Evolutionary conservation across 441 rosid genomes (phyloP).

Genomic region (Melastoma candidum): DNA sequence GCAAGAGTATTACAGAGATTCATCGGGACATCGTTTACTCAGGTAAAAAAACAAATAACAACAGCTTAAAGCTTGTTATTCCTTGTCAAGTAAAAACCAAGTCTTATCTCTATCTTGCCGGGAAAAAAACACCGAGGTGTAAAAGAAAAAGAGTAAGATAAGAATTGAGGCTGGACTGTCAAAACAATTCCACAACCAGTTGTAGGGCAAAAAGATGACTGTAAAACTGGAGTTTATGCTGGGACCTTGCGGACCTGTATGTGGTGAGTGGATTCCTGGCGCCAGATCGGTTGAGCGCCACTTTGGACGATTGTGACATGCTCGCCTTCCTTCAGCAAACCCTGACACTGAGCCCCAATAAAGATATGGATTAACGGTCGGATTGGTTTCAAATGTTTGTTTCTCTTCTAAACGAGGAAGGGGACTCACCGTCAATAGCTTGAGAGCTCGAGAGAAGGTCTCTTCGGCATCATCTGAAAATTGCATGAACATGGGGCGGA

Average conservation of each 20-base stretch:
- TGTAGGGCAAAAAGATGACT: too few species aligned
- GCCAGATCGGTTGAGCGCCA: constrained; percentile 94
- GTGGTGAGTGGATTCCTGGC: constrained; percentile 80
- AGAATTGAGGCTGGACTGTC: too few species aligned
- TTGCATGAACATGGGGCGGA: constrained; percentile 73
- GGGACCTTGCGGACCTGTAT: constrained; percentile 80
- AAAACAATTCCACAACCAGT: too few species aligned
- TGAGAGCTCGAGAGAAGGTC: constrained; percentile 67
- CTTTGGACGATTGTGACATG: constrained; percentile 83
- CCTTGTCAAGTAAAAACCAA: too few species aligned
- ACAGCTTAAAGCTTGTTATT: too few species aligned
- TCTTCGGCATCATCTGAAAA: constrained; percentile 88
- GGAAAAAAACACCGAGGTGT: too few species aligned
- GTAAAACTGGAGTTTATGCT: constrained; percentile 27
- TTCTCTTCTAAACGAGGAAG: neutral
- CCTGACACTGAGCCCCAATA: constrained; percentile 35
- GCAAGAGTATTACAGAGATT: too few species aligned
- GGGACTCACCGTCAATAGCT: constrained; percentile 46
- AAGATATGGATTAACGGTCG: neutral
- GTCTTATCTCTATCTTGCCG: too few species aligned
- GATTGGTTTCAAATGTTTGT: neutral
- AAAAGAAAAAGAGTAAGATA: too few species aligned
- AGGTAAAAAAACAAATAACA: too few species aligned
- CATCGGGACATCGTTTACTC: too few species aligned
- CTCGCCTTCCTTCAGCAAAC: constrained; percentile 55